These are phyloP conservation scores for Cadophora gregata DNA, from an alignment of 2,329 filamentous ascomycete species.

Conservation along the genomic window DNA sequence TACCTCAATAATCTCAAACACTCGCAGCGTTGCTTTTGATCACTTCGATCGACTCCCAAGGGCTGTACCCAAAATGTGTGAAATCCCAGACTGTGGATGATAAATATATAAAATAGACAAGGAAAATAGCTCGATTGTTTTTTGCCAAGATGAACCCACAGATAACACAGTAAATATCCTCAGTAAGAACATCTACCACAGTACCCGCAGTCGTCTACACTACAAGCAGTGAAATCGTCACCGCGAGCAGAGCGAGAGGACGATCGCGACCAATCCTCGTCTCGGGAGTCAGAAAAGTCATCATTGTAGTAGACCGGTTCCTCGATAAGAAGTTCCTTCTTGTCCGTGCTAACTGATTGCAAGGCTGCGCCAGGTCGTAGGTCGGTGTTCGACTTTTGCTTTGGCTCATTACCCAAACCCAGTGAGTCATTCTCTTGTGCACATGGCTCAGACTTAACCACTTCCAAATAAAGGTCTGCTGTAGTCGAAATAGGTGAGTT, in stretches of 20 bases:
- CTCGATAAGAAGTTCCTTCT: neutral
- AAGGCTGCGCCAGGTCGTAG: neutral
- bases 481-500: neutral
- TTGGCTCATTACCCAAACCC: neutral
- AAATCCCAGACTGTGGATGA: too few relatives aligned
- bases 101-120: too few relatives aligned
- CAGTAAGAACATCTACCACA: conserved; percentile 22
- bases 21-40: too few relatives aligned
- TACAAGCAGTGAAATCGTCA: conserved; percentile 22
- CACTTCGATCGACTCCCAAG: too few relatives aligned
- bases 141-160: neutral
- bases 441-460: neutral
- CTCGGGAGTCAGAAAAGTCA: neutral
- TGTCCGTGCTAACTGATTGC: neutral
- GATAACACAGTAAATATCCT: neutral
- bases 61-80: too few relatives aligned
- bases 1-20: too few relatives aligned
- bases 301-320: neutral
- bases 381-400: neutral
- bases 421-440: too few relatives aligned
- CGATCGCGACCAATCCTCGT: neutral
- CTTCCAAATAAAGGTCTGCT: neutral
- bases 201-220: conserved; percentile 20
- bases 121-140: neutral
- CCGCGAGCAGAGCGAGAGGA: neutral